Evolutionary conservation across 306 rosid genomes (phyloP).

Genomic region (Vachellia collinsii): DNA sequence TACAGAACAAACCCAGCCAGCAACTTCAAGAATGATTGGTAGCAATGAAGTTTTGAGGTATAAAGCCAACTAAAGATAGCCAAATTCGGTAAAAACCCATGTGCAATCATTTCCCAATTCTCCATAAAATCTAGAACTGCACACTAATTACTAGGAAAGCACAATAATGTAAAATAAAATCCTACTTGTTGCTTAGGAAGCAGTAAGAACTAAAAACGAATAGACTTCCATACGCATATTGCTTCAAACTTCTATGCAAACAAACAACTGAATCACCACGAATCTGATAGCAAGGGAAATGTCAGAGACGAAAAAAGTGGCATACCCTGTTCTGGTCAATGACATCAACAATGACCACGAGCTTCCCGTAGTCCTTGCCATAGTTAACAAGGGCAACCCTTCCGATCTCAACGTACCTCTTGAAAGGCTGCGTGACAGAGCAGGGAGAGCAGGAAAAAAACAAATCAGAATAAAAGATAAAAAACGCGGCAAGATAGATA

Average conservation of each 20-base stretch:
- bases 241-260: background rate
- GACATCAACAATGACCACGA: slow-evolving; percentile 92
- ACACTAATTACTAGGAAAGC: background rate
- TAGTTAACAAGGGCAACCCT: slow-evolving; percentile 91
- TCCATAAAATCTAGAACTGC: background rate
- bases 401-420: slow-evolving; percentile 93
- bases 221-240: background rate
- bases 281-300: background rate
- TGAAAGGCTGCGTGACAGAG: slow-evolving; percentile 68
- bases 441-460: background rate
- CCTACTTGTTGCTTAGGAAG: background rate
- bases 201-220: background rate
- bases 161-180: background rate
- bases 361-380: slow-evolving; percentile 86
- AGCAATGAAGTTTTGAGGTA: background rate
- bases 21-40: no score
- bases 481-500: background rate
- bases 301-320: background rate
- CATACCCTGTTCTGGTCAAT: slow-evolving; percentile 84
- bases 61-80: background rate
- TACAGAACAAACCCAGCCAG: background rate
- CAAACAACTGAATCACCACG: background rate
- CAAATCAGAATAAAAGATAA: no score
- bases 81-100: background rate
- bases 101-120: background rate